These are phyloP conservation scores for Lodderomyces elongisporus DNA, from an alignment of 1,139 yeast genomes.

Conservation along the genomic window DNA sequence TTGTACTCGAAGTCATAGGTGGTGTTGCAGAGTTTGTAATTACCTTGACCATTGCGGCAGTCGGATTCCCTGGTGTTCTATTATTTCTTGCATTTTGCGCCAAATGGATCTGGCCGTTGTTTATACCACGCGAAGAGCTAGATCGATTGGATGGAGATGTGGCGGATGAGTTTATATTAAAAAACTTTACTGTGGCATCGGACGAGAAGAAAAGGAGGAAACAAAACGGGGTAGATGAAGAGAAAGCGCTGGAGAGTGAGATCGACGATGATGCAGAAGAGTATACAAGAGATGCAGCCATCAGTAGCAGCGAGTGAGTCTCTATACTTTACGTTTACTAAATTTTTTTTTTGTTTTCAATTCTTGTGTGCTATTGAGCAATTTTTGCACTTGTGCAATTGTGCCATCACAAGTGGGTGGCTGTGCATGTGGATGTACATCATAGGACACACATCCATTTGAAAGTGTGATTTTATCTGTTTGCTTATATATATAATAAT, in stretches of 20 bases:
- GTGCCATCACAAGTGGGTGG: no score
- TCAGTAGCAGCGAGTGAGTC: no score
- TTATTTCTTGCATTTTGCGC: slow-evolving; percentile 54
- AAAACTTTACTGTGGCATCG: slow-evolving; percentile 26
- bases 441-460: no score
- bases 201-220: slow-evolving; percentile 11
- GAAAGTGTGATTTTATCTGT: no score
- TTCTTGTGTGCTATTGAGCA: no score
- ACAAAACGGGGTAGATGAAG: slow-evolving; percentile 8
- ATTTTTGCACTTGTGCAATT: no score
- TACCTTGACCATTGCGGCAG: slow-evolving; percentile 83
- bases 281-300: slow-evolving; percentile 5
- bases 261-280: slow-evolving; percentile 3
- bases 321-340: no score
- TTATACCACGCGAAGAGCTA: slow-evolving; percentile 62
- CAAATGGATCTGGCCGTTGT: slow-evolving; percentile 60
- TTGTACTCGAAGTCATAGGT: slow-evolving; percentile 57
- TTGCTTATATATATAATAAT: no score
- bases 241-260: no score
- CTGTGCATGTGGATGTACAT: no score
- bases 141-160: slow-evolving; percentile 65
- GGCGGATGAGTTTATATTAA: slow-evolving; percentile 50
- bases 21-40: slow-evolving; percentile 80
- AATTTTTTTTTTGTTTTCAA: no score
- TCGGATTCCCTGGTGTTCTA: slow-evolving; percentile 87